Evolutionary conservation across 2,329 filamentous ascomycete genomes (phyloP).

Genomic region (Didymella pinodella): DNA sequence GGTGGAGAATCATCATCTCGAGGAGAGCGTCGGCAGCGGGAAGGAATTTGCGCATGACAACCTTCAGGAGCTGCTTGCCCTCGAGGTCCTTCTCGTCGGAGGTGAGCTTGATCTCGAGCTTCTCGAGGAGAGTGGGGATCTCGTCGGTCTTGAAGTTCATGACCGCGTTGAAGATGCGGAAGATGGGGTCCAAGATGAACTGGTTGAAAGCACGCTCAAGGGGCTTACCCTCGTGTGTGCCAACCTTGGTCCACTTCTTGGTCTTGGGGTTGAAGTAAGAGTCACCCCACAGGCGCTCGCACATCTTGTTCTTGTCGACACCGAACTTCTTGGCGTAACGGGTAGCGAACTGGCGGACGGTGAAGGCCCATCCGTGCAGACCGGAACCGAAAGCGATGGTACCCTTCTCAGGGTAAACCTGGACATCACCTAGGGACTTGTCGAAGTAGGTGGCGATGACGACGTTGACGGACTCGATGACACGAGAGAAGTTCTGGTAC

Average conservation of each 20-base stretch:
- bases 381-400: slow-evolving; percentile 99
- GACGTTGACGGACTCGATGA: slow-evolving; percentile 99
- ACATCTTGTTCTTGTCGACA: slow-evolving; percentile 99
- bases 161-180: slow-evolving; percentile 95
- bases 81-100: slow-evolving; percentile 89
- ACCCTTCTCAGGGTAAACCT: slow-evolving; percentile 97
- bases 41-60: slow-evolving; percentile 98
- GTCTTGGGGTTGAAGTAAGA: slow-evolving; percentile 99
- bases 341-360: slow-evolving; percentile 93
- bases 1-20: slow-evolving; percentile 99
- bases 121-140: slow-evolving; percentile 80
- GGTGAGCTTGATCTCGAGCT: slow-evolving; percentile 93
- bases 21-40: slow-evolving; percentile 96
- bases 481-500: slow-evolving; percentile 99
- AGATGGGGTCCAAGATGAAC: slow-evolving; percentile 99
- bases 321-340: slow-evolving; percentile 99
- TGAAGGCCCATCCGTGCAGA: slow-evolving; percentile 99
- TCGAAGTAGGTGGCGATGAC: slow-evolving; percentile 99
- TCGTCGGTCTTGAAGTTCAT: slow-evolving; percentile 99
- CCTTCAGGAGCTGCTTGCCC: slow-evolving; percentile 97
- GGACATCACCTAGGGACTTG: slow-evolving; percentile 94
- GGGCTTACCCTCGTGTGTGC: slow-evolving; percentile 81
- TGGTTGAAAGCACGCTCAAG: slow-evolving; percentile 99
- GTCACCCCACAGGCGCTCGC: slow-evolving; percentile 99
- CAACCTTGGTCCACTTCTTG: slow-evolving; percentile 99